Conservation (phyloP, 116 monocot species). For the Dioscorea cayenensis region DNA sequence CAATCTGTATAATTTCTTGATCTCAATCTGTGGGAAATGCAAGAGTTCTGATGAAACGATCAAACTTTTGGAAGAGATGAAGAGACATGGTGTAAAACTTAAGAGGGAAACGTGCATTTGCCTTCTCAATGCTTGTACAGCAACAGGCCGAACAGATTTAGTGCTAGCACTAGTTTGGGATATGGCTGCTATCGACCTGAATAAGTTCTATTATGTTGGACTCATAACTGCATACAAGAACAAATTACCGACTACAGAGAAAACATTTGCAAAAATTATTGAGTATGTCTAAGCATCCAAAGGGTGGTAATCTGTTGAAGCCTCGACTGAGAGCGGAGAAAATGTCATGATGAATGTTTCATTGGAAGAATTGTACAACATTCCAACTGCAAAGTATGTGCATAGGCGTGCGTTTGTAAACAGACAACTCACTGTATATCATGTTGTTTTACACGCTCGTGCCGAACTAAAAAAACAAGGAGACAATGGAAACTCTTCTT, state of each 20-base stretch:
- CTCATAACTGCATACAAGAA: constrained; percentile 87
- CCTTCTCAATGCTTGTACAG: constrained; percentile 84
- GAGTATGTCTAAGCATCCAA: constrained; percentile 91
- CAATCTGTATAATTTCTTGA: constrained; percentile 92
- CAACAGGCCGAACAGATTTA: constrained; percentile 75
- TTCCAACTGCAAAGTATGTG: constrained; percentile 73
- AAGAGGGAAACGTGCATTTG: constrained; percentile 93
- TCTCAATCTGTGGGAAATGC: constrained; percentile 89
- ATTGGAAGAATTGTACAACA: constrained; percentile 89
- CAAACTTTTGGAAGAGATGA: constrained; percentile 97
- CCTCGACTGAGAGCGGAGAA: constrained; percentile 73
- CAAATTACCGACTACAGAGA: constrained; percentile 62
- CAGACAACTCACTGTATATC: constrained; percentile 66
- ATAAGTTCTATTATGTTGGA: constrained; percentile 95
- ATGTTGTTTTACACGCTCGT: constrained; percentile 84
- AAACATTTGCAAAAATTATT: constrained; percentile 67
- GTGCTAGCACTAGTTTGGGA: constrained; percentile 96
- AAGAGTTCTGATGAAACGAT: constrained; percentile 75
- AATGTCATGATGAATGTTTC: constrained; percentile 94
- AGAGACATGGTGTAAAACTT: constrained; percentile 65
- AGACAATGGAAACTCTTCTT: constrained; percentile 61
- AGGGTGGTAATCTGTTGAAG: constrained; percentile 84
- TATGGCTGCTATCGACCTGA: constrained; percentile 92
- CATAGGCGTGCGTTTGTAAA: constrained; percentile 66
- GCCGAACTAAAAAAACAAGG: constrained; percentile 70